Base-by-base conservation (phyloP, 352 stramenopile genomes). In the Bremia lactucae region DNA sequence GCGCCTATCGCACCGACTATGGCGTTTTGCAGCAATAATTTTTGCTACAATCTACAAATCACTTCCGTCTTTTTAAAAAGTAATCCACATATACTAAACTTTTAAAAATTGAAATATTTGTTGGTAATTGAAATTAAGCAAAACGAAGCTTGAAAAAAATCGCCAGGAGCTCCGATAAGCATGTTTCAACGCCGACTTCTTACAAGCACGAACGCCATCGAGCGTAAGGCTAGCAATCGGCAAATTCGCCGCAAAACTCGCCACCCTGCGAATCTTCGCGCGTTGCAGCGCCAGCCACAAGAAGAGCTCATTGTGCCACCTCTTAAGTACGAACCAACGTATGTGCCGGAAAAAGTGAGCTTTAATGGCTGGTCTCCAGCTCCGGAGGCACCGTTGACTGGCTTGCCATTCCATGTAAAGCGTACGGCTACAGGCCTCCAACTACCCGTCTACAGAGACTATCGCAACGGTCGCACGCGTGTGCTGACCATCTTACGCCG, bases 301-400 rank as follows among this genome's bases (percentile, higher is more conserved):
- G 55, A 64, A 29, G 54, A 64, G 35, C 14, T 74, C 15, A 68
- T 71, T 16, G 59, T 89, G 23, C 66, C 72, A n/a, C 55, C 76
- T 38, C 72, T 92, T 48, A 87, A 85, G 65, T 92, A 74, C 60
- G 62, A 83, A 46, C 76, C 79, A 11, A 86, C 76, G 29, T 92
- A 89, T 34, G 62, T 79, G 43, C 79, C 79, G 0, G 66, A 77
- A 55, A 80, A 74, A 35, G 79, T 92, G 59, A 89, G 76, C 66
- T 92, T 92, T 62, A 92, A 92, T 52, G 79, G 79, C 53, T 92
- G 79, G 79, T 86, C 76, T 21, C 71, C 79, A 15, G 76, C 79
- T 28, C 73, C 76, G 3, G 74, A 80, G 53, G 47, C 61, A 42
- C 74, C 77, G 34, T 51, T 89, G 39, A 56, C 72, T 0, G 60